These are phyloP conservation scores for Gynandropsis gynandra DNA, from an alignment of 345 rosid genomes.

Conservation along the genomic window DNA sequence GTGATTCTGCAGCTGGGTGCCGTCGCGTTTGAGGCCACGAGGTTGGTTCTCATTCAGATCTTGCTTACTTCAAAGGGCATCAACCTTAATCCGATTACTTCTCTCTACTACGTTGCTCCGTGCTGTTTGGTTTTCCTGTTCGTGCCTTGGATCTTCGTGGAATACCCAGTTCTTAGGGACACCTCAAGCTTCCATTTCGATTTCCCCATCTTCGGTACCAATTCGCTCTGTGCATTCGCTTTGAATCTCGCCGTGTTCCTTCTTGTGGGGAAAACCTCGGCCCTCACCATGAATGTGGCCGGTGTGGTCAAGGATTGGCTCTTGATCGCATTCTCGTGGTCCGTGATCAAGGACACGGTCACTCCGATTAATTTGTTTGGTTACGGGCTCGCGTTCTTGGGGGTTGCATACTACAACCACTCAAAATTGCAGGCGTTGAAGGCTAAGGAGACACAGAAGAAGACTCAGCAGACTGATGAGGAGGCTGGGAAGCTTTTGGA, in stretches of 20 bases:
- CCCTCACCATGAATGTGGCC: constrained; percentile 96
- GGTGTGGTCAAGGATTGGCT: constrained; percentile 97
- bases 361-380: constrained; percentile 83
- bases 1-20: constrained; percentile 85
- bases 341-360: constrained; percentile 91
- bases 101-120: constrained; percentile 79
- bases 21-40: constrained; percentile 84
- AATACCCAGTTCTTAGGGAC: constrained; percentile 57
- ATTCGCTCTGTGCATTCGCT: constrained; percentile 83
- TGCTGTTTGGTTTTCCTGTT: constrained; percentile 73
- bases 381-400: constrained; percentile 81
- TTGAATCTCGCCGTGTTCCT: constrained; percentile 90
- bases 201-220: constrained; percentile 80
- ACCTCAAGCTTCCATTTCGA: constrained; percentile 84
- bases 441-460: constrained; percentile 88
- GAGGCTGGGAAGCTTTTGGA: constrained; percentile 79
- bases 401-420: constrained; percentile 88
- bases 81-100: constrained; percentile 74
- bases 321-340: constrained; percentile 94
- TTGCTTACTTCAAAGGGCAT: constrained; percentile 83
- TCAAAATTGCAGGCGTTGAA: constrained; percentile 86
- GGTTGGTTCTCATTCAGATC: constrained; percentile 88
- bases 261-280: constrained; percentile 93
- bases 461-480: constrained; percentile 57
- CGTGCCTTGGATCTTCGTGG: constrained; percentile 91